Evolutionary conservation across 2,329 filamentous ascomycete species (phyloP), one percentile per base, ranked within the genome.

Genomic region (Alternaria gansuensis): DNA sequence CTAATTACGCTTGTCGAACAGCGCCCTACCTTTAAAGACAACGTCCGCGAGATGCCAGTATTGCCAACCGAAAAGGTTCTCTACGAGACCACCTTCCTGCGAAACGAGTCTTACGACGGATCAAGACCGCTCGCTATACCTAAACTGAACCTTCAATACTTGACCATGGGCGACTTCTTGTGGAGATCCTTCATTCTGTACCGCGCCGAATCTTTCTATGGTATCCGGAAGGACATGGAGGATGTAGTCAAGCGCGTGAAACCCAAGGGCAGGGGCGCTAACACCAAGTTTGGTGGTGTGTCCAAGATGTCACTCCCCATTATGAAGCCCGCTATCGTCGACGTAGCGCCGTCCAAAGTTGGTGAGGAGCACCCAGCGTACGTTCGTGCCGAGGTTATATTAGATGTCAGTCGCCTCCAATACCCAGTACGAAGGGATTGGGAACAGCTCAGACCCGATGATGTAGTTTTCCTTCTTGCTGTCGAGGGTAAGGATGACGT

Each of bases 121-220:
- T 93, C 92, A 24, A 87, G 87, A 46, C 93, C 95, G 5, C 83
- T 99, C 57, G 92, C 95, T 3, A 87, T 99, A 41, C 95, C 95
- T 3, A 99, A 99, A 75, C 80, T 98, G 44, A 99, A 97, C 69
- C 82, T 99, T 28, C 95, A 99, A 73, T 99, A 99, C 77, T 83
- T 99, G 13, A 96, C 93, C 3, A 87, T 97, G 50, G 93, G 93
- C 3, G 95, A 99, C 77, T 99, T 99, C 69, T 80, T 99, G n/a
- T 99, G 93, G 93, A 87, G 96, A 62, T 93, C 94, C 0, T 89
- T 98, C 70, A 84, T 96, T 13, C 82, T 99, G 8, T 95, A 97
- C 75, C 88, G 94, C 39, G 91, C 89, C 58, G 95, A 99, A 77
- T 87, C 94, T 0, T 97, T 98, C 75, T 98, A 96, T 75, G 91